Base-by-base conservation (phyloP, 202 grass and related monocot genomes). In the Hordeum pubiflorum region DNA sequence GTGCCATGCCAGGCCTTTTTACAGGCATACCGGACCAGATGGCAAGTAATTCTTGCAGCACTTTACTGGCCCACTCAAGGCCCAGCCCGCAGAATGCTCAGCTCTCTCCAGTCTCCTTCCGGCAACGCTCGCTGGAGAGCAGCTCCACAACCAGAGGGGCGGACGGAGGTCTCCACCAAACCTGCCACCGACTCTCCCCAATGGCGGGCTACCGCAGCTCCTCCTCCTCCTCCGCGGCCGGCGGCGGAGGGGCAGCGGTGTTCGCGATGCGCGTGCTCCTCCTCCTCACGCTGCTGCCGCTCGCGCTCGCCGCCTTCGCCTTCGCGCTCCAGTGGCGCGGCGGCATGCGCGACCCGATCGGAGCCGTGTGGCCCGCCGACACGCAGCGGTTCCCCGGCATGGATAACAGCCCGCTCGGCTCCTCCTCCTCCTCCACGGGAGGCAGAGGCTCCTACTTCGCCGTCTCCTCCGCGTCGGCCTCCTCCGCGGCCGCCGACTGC, bases 311-410 rank as follows among this genome's bases (percentile, higher is more conserved):
- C 5, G 86, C 88, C 7, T 95, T 98, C 82, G 96, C 96, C 41
- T 98, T 98, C 82, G 88, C 77, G 46, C 96, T 98, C 65, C 96
- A 98, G 81, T 98, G 96, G 96, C 92, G 96, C 86, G 96, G 96
- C 17, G 96, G 96, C 57, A 72, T 95, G 83, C 84, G 78, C 31
- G 92, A 93, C 50, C 92, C 92, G 11, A 68, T 88, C 34, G 89
- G 85, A 79, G 71, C 92, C 10, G 86, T 84, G 20, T 98, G 92
- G 96, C 90, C 96, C 10, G 77, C 82, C 66, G 88, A 98, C 20
- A 89, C 84, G 24, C 96, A 98, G 84, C 65, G 82, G 18, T 98
- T 98, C 84, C 96, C 96, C 0, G 96, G 95, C 17, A 89, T 98
- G 92, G 96, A 91, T 32, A 93, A 91, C 70, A 98, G 92, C 85